These are phyloP conservation scores for Xylaria sp. DNA, from an alignment of 2,329 filamentous ascomycete species.

Conservation along the genomic window DNA sequence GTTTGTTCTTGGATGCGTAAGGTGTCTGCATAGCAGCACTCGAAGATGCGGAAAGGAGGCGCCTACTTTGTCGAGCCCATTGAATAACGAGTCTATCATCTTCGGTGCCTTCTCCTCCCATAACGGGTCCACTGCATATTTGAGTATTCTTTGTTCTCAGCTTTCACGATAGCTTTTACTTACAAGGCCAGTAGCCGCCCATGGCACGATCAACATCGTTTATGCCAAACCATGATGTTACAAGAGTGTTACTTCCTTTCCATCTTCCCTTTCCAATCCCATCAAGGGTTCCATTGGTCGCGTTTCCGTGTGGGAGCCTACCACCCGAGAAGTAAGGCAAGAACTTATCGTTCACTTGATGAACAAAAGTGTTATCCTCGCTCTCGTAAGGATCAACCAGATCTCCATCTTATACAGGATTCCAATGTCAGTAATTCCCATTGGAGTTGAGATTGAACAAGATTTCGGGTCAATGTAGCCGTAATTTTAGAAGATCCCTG, in stretches of 20 bases:
- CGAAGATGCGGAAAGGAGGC: neutral
- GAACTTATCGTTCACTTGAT: conserved; percentile 34
- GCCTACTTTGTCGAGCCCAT: conserved; percentile 25
- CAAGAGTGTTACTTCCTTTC: conserved; percentile 26
- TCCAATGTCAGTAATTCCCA: neutral
- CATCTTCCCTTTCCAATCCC: conserved; percentile 2
- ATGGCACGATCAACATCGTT: conserved; percentile 36
- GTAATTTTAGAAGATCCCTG: neutral
- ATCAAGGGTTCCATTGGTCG: neutral
- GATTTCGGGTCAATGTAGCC: neutral
- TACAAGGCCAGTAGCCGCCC: conserved; percentile 35
- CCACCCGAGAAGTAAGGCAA: conserved; percentile 32
- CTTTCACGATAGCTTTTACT: neutral
- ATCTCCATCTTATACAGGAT: conserved; percentile 14
- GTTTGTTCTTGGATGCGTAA: neutral
- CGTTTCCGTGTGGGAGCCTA: conserved; percentile 18
- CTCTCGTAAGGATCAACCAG: conserved; percentile 31
- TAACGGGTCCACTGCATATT: conserved; percentile 22
- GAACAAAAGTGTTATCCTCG: conserved; percentile 34
- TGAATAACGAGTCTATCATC: conserved; percentile 29
- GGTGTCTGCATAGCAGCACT: no score
- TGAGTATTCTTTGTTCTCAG: neutral
- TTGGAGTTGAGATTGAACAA: neutral
- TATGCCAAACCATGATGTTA: conserved; percentile 33
- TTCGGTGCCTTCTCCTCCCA: conserved; percentile 30